Base-by-base conservation (phyloP, 2,329 filamentous ascomycete species). In the Paraconiothyrium sp. region DNA sequence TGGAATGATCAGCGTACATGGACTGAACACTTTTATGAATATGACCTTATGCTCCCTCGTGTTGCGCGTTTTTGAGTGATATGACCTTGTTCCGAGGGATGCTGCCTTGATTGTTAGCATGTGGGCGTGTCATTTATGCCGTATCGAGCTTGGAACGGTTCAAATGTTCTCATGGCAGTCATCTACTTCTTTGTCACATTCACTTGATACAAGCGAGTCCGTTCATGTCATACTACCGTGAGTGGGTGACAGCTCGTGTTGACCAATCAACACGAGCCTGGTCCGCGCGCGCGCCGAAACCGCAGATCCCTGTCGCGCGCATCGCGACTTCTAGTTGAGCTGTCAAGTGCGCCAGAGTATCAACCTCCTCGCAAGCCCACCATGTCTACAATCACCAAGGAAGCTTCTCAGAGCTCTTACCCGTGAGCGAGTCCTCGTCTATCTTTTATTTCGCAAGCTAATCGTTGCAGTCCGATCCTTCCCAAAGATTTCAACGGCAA, bases 311-410 rank as follows among this genome's bases (percentile, higher is more conserved):
- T 64, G 64, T 59, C 55, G 41, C 55, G 41, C 55, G n/a, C 5
- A 57, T 66, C 48, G 32, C 27, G n/a, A 35, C 16, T 13, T 34
- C 50, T 51, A 55, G 37, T 58, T 27, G 61, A 61, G 61, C 57
- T 43, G 50, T 56, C 64, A 37, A n/a, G 27, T 27, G 41, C 43
- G 27, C 24, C 16, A 34, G 52, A 46, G 43, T 34, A 14, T 13
- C 30, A 37, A 20, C n/a, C 10, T 37, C 54, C 22, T 9, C n/a
- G 11, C 30, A 55, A 59, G 41, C 34, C 44, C 58, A 69, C 55
- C 35, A 97, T 97, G 93, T 94, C 93, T 60, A 95, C 93, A 22
- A 91, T 95, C 74, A 92, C 92, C n/a, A 82, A 86, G 43, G 86
- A 87, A 44, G 88, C 90, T 67, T 86, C 93, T 54, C 91, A 94